Evolutionary conservation across 805 yeast genomes (phyloP).

Genomic region (Debaryomyces prosopidis): DNA sequence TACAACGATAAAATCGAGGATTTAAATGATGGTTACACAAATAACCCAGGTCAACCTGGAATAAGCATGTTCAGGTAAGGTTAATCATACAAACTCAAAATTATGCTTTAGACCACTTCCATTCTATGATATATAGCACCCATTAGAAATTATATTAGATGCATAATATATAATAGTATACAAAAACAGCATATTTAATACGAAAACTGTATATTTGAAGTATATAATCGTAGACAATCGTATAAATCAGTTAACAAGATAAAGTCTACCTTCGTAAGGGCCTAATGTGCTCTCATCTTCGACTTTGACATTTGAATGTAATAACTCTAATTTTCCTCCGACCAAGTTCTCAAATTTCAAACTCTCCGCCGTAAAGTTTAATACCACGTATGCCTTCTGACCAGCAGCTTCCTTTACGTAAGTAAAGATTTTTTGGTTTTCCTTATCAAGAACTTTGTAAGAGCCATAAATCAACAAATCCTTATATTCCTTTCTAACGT

Average conservation of each 20-base stretch:
- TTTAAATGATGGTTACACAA: conserved; percentile 27
- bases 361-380: conserved; percentile 42
- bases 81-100: no score
- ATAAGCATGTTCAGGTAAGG: no score
- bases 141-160: no score
- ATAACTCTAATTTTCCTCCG: conserved; percentile 27
- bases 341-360: conserved; percentile 28
- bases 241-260: conserved; percentile 15
- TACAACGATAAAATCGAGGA: conserved; percentile 46
- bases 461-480: conserved; percentile 48
- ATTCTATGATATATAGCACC: no score
- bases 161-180: no score
- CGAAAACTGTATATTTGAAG: no score
- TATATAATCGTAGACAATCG: conserved; percentile 8
- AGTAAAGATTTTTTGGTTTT: conserved; percentile 41
- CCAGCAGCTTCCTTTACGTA: conserved; percentile 38
- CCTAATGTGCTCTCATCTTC: conserved; percentile 24
- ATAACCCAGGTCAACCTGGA: background rate
- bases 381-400: conserved; percentile 36
- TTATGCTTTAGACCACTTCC: no score
- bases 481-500: conserved; percentile 43
- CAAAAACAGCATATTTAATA: no score
- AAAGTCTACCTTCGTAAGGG: conserved; percentile 50
- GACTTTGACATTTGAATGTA: conserved; percentile 31
- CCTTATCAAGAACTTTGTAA: conserved; percentile 44